phyloP scores from a whole-genome alignment of 371 early-diverging fungal species.

The Mucor indicus region DNA sequence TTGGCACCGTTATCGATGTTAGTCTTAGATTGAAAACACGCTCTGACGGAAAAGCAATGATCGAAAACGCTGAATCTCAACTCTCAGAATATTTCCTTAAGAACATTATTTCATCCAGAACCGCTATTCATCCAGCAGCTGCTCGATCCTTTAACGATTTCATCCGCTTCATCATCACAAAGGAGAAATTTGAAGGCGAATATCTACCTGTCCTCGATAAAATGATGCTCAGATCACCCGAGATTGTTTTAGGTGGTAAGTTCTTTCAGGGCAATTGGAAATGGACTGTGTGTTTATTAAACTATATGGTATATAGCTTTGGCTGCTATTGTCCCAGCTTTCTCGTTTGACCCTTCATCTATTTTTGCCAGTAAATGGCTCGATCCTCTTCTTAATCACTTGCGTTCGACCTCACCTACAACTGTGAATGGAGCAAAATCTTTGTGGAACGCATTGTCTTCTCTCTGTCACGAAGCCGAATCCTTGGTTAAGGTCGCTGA shows the following conservation, averaged over 20 bases:
- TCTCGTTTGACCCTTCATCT: conserved; percentile 62
- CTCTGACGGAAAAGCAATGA: conserved; percentile 28
- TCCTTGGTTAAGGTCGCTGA: conserved; percentile 60
- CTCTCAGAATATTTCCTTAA: conserved; percentile 64
- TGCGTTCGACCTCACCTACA: conserved; percentile 66
- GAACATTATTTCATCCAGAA: conserved; percentile 57
- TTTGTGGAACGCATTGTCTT: conserved; percentile 57
- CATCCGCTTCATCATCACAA: conserved; percentile 47
- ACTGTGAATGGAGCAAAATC: conserved; percentile 55
- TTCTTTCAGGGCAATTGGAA: neutral
- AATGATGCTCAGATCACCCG: conserved; percentile 86
- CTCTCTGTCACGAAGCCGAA: conserved; percentile 44
- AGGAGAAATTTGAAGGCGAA: conserved; percentile 50
- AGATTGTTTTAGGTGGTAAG: conserved; percentile 69
- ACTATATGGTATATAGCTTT: conserved; percentile 34
- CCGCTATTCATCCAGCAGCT: conserved; percentile 46
- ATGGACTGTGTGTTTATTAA: neutral
- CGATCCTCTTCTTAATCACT: conserved; percentile 61
- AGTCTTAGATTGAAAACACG: conserved; percentile 50
- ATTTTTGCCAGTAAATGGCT: conserved; percentile 65
- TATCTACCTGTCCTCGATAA: conserved; percentile 64
- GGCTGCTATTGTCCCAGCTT: conserved; percentile 39
- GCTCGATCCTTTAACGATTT: conserved; percentile 61
- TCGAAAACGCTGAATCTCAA: conserved; percentile 38
- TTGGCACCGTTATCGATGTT: conserved; percentile 58